Evolutionary conservation across 352 stramenopile genomes (phyloP).

Genomic region (Pythium apleroticum): DNA sequence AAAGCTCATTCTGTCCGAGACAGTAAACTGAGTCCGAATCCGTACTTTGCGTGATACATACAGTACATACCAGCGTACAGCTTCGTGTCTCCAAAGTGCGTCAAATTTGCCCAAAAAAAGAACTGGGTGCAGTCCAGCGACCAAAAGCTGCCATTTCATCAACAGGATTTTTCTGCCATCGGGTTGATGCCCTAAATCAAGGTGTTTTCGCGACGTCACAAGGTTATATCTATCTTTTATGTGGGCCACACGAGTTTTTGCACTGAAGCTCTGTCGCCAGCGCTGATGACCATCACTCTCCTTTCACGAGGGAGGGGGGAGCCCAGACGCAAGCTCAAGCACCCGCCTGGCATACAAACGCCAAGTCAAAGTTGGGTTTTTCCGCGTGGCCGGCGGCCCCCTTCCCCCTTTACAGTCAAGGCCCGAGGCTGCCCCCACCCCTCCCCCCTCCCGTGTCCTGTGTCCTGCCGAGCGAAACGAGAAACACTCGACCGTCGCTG

Average conservation of each 20-base stretch:
- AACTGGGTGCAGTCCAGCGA: neutral
- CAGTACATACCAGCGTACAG: neutral
- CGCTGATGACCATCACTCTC: slow-evolving; percentile 25
- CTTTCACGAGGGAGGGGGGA: neutral
- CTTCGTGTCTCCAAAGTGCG: neutral
- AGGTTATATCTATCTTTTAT: neutral
- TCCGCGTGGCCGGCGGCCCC: neutral
- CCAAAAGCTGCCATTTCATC: neutral
- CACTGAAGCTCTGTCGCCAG: slow-evolving; percentile 21
- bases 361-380: slow-evolving; percentile 20
- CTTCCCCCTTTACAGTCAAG: slow-evolving; percentile 8
- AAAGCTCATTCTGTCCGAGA: slow-evolving; percentile 4
- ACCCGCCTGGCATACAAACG: slow-evolving; percentile 12
- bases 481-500: slow-evolving; percentile 20
- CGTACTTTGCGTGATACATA: slow-evolving; percentile 1
- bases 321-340: neutral
- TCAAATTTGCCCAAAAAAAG: slow-evolving; percentile 6
- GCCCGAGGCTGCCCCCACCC: too few species aligned
- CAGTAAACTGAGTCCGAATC: slow-evolving; percentile 2
- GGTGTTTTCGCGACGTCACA: neutral
- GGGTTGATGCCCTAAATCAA: slow-evolving; percentile 1
- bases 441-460: slow-evolving; percentile 5
- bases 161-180: neutral
- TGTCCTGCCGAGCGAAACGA: slow-evolving; percentile 15
- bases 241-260: neutral